A percentile compares a stretch with the other conserved stretches of the same genome.
Evolutionary conservation across 805 yeast genomes (phyloP).

Genomic region (Yarrowia sp.): DNA sequence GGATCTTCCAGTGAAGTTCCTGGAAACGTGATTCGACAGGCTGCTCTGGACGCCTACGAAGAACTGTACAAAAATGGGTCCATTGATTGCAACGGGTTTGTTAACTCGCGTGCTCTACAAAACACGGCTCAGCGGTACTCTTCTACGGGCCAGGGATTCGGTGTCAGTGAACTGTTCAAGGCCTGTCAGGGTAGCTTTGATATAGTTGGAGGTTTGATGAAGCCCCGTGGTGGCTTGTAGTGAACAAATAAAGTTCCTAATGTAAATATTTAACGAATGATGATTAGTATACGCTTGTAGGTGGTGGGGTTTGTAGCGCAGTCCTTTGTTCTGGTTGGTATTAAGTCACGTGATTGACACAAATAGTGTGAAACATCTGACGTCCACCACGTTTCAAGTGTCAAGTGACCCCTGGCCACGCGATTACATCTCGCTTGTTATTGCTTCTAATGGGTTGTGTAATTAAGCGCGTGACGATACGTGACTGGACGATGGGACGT

Average conservation of each 20-base stretch:
- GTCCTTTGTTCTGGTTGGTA: too few species aligned
- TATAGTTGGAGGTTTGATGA: constrained; percentile 12
- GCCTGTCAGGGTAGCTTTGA: constrained; percentile 11
- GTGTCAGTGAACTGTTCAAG: constrained; percentile 3
- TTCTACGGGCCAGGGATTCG: constrained; percentile 7
- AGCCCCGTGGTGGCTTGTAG: constrained; percentile 3
- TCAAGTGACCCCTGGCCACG: too few species aligned
- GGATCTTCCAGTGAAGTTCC: background rate
- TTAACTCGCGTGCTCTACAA: constrained; percentile 9
- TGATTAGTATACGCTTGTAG: background rate
- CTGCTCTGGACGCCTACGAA: constrained; percentile 24
- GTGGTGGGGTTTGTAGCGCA: too few species aligned
- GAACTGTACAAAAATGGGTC: constrained; percentile 5
- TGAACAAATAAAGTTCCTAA: background rate
- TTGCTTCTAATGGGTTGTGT: background rate
- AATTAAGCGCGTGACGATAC: background rate
- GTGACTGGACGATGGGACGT: background rate
- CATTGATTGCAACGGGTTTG: constrained; percentile 9
- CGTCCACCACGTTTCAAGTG: too few species aligned
- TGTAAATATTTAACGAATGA: constrained; percentile 17
- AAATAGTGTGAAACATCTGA: too few species aligned
- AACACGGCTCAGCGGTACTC: constrained; percentile 8
- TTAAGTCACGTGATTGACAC: too few species aligned
- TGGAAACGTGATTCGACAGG: constrained; percentile 10
- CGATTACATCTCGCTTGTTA: background rate